Percentiles rank a stretch among this genome's conserved stretches.
Evolutionary conservation across 75 land plant species (phyloP).

Genomic region (Picea sitchensis): DNA sequence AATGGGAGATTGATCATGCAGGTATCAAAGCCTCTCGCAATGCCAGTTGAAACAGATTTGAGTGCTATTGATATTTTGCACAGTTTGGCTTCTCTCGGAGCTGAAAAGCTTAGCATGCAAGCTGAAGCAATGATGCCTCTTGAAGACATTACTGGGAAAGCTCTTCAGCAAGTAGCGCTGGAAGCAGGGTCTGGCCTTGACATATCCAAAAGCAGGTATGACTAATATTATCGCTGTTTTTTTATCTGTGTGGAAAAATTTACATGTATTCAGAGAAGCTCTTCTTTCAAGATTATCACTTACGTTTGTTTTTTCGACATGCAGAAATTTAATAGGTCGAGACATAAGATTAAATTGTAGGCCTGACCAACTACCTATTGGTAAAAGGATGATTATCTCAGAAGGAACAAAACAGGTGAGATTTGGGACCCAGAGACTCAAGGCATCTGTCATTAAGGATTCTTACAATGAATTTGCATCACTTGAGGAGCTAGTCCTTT

Average conservation of each 20-base stretch:
- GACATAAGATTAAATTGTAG: too few relatives aligned
- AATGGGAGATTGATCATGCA: conserved; percentile 19
- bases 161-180: conserved; percentile 7
- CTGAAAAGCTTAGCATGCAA: conserved; percentile 15
- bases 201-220: conserved; percentile 9
- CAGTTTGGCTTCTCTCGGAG: conserved; percentile 20
- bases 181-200: conserved; percentile 15
- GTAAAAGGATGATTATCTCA: too few relatives aligned
- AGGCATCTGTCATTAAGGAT: conserved; percentile 10
- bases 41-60: conserved; percentile 21
- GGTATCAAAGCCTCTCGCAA: conserved; percentile 24
- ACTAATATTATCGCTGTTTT: too few relatives aligned
- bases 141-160: conserved; percentile 31
- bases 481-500: conserved; percentile 28
- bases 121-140: conserved; percentile 28
- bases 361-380: too few relatives aligned
- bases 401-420: too few relatives aligned
- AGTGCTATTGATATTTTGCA: conserved; percentile 18
- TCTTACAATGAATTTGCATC: conserved; percentile 11
- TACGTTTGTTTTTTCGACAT: too few relatives aligned
- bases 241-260: too few relatives aligned
- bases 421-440: too few relatives aligned
- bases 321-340: too few relatives aligned
- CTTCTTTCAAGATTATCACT: too few relatives aligned
- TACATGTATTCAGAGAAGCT: too few relatives aligned